Conservation (phyloP, 2,329 filamentous ascomycete species). For the Aspergillus awamori region DNA sequence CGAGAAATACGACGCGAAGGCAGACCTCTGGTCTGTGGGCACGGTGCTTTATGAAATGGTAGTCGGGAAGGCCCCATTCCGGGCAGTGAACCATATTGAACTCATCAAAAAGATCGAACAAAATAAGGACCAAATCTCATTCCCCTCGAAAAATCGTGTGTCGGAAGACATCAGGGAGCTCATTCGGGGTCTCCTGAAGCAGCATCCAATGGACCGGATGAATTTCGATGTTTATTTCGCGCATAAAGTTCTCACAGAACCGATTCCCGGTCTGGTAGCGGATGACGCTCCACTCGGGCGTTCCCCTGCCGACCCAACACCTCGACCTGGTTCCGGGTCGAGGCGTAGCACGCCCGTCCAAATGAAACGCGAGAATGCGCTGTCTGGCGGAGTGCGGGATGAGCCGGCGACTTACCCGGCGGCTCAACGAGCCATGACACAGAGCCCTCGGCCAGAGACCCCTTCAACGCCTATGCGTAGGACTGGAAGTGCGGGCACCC, state of each 20-base stretch:
- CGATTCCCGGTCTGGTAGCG: constrained; percentile 78
- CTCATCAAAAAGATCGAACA: constrained; percentile 89
- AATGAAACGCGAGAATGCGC: constrained; percentile 26
- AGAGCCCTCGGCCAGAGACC: constrained; percentile 32
- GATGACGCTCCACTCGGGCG: constrained; percentile 64
- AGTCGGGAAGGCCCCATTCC: constrained; percentile 84
- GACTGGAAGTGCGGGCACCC: constrained; percentile 38
- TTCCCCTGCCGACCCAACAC: constrained; percentile 24
- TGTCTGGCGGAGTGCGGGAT: constrained; percentile 26
- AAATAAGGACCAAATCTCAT: constrained; percentile 81
- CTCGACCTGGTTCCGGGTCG: constrained; percentile 25
- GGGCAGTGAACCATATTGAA: constrained; percentile 92
- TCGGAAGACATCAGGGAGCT: constrained; percentile 78
- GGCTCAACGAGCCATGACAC: constrained; percentile 44
- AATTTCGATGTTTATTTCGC: constrained; percentile 85
- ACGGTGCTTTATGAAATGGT: constrained; percentile 97
- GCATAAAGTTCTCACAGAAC: constrained; percentile 69
- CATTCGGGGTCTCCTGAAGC: constrained; percentile 79
- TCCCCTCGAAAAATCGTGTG: constrained; percentile 71
- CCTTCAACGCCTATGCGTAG: constrained; percentile 38
- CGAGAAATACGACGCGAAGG: constrained; percentile 95
- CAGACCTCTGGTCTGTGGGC: constrained; percentile 95
- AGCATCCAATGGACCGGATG: constrained; percentile 80
- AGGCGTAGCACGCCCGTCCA: constrained; percentile 18
- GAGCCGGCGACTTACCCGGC: constrained; percentile 25